These are phyloP conservation scores for Coemansia sp. DNA, from an alignment of 192 early-diverging fungal species.

Conservation along the genomic window DNA sequence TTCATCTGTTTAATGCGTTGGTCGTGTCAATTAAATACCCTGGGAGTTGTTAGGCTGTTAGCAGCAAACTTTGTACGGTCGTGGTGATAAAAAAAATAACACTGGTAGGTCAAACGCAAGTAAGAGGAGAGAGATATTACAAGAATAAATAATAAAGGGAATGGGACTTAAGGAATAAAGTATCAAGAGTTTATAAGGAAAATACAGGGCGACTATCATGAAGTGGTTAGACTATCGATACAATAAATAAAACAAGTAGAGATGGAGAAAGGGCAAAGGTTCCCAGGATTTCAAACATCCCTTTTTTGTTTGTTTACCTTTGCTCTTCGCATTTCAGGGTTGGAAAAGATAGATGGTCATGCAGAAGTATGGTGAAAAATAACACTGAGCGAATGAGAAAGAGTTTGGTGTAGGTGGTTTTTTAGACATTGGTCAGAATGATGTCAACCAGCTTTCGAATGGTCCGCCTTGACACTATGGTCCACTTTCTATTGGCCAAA, in stretches of 20 bases:
- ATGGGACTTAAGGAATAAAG: neutral
- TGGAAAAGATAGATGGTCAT: neutral
- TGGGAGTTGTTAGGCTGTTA: neutral
- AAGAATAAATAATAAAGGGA: neutral
- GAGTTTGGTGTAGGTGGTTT: no score
- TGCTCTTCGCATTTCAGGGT: neutral
- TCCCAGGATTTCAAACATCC: neutral
- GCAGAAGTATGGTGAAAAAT: neutral
- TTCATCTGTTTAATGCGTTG: neutral
- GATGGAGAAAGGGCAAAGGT: neutral
- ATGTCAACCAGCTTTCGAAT: neutral
- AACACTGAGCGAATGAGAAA: neutral
- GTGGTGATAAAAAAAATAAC: neutral
- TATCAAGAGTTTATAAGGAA: no score
- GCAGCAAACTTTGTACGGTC: neutral
- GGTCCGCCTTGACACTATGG: neutral
- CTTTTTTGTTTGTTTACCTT: neutral
- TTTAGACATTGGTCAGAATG: neutral
- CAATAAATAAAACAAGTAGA: neutral
- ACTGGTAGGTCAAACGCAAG: no score
- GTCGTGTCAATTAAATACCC: neutral
- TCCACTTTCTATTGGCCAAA: constrained; percentile 6
- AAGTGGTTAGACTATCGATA: constrained; percentile 2
- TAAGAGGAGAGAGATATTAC: no score
- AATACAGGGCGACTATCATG: neutral